Evolutionary conservation across 306 rosid species (phyloP).

Genomic region (Vigna radiata): DNA sequence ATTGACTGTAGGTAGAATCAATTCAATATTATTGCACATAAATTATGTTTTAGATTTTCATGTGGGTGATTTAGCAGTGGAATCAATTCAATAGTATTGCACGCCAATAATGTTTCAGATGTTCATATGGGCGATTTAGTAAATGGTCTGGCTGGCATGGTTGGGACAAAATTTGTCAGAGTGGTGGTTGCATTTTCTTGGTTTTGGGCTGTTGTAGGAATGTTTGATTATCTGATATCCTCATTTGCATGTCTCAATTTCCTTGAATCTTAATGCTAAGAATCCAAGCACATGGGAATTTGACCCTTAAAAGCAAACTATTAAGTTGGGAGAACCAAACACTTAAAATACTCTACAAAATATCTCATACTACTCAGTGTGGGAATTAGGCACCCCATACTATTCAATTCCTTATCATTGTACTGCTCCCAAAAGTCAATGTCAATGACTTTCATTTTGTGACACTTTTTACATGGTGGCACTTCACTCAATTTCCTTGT

Average conservation of each 20-base stretch:
- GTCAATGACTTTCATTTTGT: too few relatives aligned
- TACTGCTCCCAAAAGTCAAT: too few relatives aligned
- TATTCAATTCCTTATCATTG: too few relatives aligned
- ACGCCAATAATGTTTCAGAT: not conserved
- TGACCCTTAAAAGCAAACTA: too few relatives aligned
- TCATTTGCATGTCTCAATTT: slow-evolving; percentile 1
- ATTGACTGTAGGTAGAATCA: slow-evolving; percentile 9
- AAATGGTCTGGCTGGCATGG: not conserved
- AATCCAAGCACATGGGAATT: too few relatives aligned
- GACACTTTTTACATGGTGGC: too few relatives aligned
- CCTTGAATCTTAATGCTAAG: slow-evolving; percentile 4
- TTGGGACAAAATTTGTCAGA: slow-evolving; percentile 17
- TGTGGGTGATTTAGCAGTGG: not conserved
- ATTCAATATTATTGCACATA: slow-evolving; percentile 9
- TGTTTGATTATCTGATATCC: not conserved
- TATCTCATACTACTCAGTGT: too few relatives aligned
- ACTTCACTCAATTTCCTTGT: too few relatives aligned
- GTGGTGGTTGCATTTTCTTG: slow-evolving; percentile 8
- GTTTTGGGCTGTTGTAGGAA: not conserved
- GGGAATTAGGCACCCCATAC: too few relatives aligned
- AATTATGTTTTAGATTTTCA: slow-evolving; percentile 5
- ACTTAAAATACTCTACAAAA: too few relatives aligned
- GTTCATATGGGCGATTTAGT: not conserved
- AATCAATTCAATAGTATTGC: slow-evolving; percentile 3
- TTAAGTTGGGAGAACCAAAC: too few relatives aligned